Base-by-base conservation (phyloP, 139 green algal genomes). In the Closterium sp. region DNA sequence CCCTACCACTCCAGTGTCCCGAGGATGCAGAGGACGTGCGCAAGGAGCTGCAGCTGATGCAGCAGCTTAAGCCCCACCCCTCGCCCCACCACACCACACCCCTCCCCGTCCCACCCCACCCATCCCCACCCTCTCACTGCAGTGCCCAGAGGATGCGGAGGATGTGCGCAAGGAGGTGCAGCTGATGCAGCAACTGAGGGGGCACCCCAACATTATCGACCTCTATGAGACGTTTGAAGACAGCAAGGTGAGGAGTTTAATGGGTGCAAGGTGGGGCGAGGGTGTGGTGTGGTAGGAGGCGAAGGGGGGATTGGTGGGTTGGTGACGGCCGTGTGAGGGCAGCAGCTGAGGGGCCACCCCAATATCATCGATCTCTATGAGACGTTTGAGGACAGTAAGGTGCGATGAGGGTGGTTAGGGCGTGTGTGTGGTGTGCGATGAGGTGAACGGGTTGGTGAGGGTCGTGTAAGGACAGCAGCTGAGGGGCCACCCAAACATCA, bases 281-380 rank as follows among this genome's bases (percentile, higher is more conserved):
- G 6, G 34, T 42, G 34, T 42, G 34, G 34, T 42, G 34, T 42
- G 50, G 50, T 2, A 70, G 50, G 50, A 70, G 50, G 10, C 21
- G 50, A 7, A 70, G 34, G 34, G 34, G 6, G 34, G 34, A 10
- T 4, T 6, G 34, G 34, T 42, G 34, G 34, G 9, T 42, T 42
- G 9, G 34, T 42, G 34, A 42, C 9, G 34, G 50, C 50, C 17
- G 50, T 21, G 19, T 4, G 34, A 42, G 34, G 34, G 50, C 50
- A 70, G 84, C 84, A 87, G 84, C 84, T 87, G n/a, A 87, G 84
- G 28, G 84, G 84, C 84, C 85, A 87, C 27, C 85, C 85, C 21
- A 87, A 87, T 27, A 87, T 87, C 85, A 87, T 87, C 85, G 85
- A 87, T 27, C 85, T 87, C 85, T 31, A 87, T 21, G 85, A 87